Conservation (phyloP, 2,329 filamentous ascomycete species). For the Colletotrichum simmondsii region DNA sequence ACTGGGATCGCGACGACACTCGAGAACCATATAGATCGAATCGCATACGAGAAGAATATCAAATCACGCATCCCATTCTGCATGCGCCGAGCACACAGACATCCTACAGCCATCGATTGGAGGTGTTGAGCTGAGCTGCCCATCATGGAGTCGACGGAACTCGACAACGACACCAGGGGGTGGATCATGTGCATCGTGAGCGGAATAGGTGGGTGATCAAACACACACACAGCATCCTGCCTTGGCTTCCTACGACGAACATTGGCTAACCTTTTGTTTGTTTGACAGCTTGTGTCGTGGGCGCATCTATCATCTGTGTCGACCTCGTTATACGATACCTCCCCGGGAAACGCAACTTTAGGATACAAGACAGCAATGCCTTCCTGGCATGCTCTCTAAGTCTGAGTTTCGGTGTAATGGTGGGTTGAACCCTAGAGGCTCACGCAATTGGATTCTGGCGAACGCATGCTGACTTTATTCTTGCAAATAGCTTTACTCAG, state of each 20-base stretch:
- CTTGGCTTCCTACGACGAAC: not conserved
- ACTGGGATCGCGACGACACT: not conserved
- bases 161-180: constrained; percentile 86
- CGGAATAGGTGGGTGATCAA: constrained; percentile 66
- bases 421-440: constrained; percentile 52
- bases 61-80: not conserved
- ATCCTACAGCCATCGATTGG: constrained; percentile 26
- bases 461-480: constrained; percentile 10
- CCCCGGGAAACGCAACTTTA: constrained; percentile 80
- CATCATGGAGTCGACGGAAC: constrained; percentile 51
- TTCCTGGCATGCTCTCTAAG: constrained; percentile 92
- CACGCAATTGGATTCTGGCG: not conserved
- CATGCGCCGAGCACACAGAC: constrained; percentile 26
- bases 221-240: constrained; percentile 1
- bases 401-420: constrained; percentile 96
- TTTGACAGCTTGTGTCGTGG: constrained; percentile 72
- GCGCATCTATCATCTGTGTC: constrained; percentile 87
- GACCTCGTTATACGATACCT: constrained; percentile 81
- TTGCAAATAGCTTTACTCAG: constrained; percentile 80
- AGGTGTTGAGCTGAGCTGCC: constrained; percentile 27
- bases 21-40: not conserved
- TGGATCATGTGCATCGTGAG: constrained; percentile 95
- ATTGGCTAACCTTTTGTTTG: constrained; percentile 30
- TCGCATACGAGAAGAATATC: not conserved
- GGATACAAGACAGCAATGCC: constrained; percentile 87